These are phyloP conservation scores for Cucurbita maxima DNA, from an alignment of 306 rosid species.

Conservation along the genomic window DNA sequence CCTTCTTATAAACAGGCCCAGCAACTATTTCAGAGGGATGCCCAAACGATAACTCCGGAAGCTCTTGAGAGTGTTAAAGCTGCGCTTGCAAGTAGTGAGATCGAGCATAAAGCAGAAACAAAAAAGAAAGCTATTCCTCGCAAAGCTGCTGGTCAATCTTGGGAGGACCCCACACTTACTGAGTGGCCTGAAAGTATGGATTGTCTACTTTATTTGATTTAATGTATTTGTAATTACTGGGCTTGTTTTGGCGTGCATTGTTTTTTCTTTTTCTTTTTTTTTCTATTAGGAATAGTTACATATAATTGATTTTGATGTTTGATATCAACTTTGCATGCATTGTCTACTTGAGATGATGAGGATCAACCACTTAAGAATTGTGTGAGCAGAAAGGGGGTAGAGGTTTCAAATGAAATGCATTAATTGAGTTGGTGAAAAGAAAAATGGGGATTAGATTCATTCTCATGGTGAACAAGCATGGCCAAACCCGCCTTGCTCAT, in stretches of 20 bases:
- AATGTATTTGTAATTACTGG: background rate
- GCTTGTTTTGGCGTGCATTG: too few relatives aligned
- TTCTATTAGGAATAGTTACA: background rate
- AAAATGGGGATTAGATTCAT: constrained; percentile 89
- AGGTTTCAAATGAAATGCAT: background rate
- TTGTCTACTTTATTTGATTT: background rate
- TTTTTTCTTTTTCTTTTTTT: too few relatives aligned
- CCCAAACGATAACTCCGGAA: constrained; percentile 76
- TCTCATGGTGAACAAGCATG: constrained; percentile 90
- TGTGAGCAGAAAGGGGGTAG: background rate
- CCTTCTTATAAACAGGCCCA: constrained; percentile 47
- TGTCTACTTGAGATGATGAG: background rate
- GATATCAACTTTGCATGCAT: background rate
- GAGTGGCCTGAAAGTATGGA: constrained; percentile 90
- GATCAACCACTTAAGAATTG: background rate
- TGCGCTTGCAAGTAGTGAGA: constrained; percentile 79
- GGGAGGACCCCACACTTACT: constrained; percentile 94
- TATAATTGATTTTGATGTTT: background rate
- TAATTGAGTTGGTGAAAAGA: background rate
- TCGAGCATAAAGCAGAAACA: constrained; percentile 65
- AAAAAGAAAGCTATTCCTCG: constrained; percentile 93
- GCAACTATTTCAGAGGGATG: constrained; percentile 86
- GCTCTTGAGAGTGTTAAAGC: constrained; percentile 92
- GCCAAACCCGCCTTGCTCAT: constrained; percentile 92
- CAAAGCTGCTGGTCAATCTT: constrained; percentile 83